Evolutionary conservation across 148 eudicot species (phyloP).

Genomic region (Heliamphora exappendiculata): DNA sequence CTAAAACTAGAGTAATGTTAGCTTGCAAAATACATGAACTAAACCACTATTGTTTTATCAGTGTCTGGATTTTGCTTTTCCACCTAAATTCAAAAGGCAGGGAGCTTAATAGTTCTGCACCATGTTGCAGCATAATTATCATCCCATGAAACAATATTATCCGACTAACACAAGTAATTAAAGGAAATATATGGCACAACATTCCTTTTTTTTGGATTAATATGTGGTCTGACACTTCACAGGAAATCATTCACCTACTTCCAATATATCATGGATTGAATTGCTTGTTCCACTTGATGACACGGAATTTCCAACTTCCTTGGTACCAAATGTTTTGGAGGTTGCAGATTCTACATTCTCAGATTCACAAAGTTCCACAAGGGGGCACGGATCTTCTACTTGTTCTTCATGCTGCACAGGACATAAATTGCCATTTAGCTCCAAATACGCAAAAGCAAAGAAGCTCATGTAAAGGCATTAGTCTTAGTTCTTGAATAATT

Average conservation of each 20-base stretch:
- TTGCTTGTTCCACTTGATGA: neutral
- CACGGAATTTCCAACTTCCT: neutral
- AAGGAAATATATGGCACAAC: too few species aligned
- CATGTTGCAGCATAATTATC: too few species aligned
- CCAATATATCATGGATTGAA: neutral
- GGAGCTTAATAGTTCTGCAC: too few species aligned
- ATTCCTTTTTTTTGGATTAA: neutral
- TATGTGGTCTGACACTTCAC: neutral
- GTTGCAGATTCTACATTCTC: neutral
- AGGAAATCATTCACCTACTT: neutral
- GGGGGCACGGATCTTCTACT: neutral
- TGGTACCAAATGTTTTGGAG: neutral
- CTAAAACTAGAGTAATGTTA: too few species aligned
- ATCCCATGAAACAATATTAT: too few species aligned
- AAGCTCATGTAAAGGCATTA: neutral
- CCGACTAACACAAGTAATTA: too few species aligned
- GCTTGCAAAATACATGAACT: neutral
- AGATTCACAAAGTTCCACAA: neutral
- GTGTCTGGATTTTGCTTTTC: too few species aligned
- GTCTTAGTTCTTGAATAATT: neutral
- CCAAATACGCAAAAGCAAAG: neutral
- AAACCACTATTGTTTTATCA: neutral
- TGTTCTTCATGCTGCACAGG: neutral
- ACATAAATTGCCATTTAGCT: neutral
- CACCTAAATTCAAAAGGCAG: neutral